Evolutionary conservation across 2,329 filamentous ascomycete genomes (phyloP).

Genomic region (Calonectria leucothoes): DNA sequence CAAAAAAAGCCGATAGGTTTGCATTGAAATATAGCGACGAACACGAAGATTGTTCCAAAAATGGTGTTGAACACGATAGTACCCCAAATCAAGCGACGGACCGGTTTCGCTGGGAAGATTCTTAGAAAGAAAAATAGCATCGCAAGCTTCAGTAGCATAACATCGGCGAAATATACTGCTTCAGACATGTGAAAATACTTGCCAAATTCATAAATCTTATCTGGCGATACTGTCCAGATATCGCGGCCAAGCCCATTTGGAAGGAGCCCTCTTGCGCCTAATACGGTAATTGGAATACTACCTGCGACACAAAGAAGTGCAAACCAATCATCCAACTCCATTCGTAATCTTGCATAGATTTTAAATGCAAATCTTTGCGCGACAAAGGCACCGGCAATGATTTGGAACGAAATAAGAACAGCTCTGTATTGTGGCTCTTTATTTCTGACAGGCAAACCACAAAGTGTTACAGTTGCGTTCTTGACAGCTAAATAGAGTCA

Average conservation of each 20-base stretch:
- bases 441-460: slow-evolving; percentile 43
- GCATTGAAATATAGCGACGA: slow-evolving; percentile 60
- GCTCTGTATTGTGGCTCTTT: slow-evolving; percentile 46
- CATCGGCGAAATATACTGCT: slow-evolving; percentile 58
- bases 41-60: slow-evolving; percentile 55
- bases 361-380: slow-evolving; percentile 54
- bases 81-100: slow-evolving; percentile 55
- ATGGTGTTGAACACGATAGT: slow-evolving; percentile 53
- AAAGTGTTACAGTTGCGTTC: slow-evolving; percentile 43
- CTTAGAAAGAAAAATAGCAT: slow-evolving; percentile 67
- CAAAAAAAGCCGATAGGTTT: slow-evolving; percentile 64
- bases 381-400: slow-evolving; percentile 54
- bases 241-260: slow-evolving; percentile 61
- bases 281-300: slow-evolving; percentile 46
- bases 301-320: slow-evolving; percentile 42
- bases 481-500: slow-evolving; percentile 22
- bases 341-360: slow-evolving; percentile 46
- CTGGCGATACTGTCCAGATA: slow-evolving; percentile 59
- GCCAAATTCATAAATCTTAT: slow-evolving; percentile 56
- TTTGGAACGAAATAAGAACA: slow-evolving; percentile 48
- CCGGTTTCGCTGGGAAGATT: slow-evolving; percentile 58
- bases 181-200: slow-evolving; percentile 57
- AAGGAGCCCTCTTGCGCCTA: slow-evolving; percentile 45
- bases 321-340: slow-evolving; percentile 54
- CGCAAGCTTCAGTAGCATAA: slow-evolving; percentile 61